Evolutionary conservation across 805 yeast species (phyloP), one percentile per base, ranked within the genome.

Genomic region (Kazachstania martiniae): DNA sequence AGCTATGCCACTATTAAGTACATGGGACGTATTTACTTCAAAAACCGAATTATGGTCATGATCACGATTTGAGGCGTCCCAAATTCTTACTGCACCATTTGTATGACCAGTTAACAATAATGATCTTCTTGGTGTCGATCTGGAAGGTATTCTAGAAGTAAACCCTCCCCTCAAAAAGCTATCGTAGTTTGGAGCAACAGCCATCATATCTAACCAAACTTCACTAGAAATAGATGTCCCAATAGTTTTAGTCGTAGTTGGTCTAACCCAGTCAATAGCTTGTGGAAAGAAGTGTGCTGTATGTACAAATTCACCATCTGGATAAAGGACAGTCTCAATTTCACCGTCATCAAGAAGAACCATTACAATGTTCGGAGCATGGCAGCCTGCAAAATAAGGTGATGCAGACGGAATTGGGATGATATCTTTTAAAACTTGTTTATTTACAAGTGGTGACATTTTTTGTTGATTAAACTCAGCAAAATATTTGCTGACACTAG

Each of bases 41-140:
- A 80, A 59, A 3, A 74, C 75, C 5, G 70, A 61, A 7, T 69
- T 59, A n/a, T n/a, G n/a, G 25, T 74, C 76, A 35, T 68, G 74
- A 5, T 76, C 46, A 39, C 83, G 95, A 14, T 81, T 80, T 35
- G 76, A 73, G 0, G 93, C 74, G 57, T 89, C 94, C 75, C 86
- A 77, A 8, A 89, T 63, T 33, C 95, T 67, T 0, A 91, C 72
- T 22, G 77, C 70, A 0, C 96, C 97, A 51, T 79, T 79, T 22
- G 76, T 71, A 49, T 91, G 95, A 1, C 96, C 97, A 0, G 94
- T 77, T 1, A 85, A 75, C 26, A 87, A 61, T 9, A 70, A 71
- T 3, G 77, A 71, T 25, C 81, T 65, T 15, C 62, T 56, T 22
- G 70, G 75, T 36, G 58, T 58, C 2, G 67, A 60, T 31, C 75